Conservation (phyloP, 768 basidiomycete genomes). For the Cystoderma amianthinum region DNA sequence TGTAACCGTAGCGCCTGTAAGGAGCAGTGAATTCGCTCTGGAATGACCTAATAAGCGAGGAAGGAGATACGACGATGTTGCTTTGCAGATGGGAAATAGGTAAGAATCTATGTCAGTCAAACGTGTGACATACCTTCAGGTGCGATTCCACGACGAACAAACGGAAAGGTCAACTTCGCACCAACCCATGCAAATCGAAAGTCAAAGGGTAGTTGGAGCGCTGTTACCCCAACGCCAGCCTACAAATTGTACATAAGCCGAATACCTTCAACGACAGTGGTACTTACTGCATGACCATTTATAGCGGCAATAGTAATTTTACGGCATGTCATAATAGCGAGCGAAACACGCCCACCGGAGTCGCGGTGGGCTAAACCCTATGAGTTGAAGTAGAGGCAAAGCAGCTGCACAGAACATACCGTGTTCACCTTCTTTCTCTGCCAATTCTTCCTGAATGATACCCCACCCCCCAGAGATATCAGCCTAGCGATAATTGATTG, state of each 20-base stretch:
- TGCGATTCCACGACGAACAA: conserved; percentile 40
- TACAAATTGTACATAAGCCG: conserved; percentile 5
- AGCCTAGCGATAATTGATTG: conserved; percentile 23
- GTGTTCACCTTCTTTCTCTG: conserved; percentile 39
- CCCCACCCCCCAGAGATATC: conserved; percentile 45
- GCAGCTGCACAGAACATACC: no score
- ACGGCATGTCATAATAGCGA: conserved; percentile 44
- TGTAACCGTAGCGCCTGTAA: conserved; percentile 36
- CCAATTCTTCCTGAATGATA: conserved; percentile 27
- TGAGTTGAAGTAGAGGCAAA: no score
- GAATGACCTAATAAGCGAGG: conserved; percentile 48
- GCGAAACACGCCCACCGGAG: conserved; percentile 35
- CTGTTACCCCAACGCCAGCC: conserved; percentile 46
- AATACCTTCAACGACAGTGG: no score
- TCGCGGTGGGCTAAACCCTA: conserved; percentile 38
- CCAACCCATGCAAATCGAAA: conserved; percentile 46
- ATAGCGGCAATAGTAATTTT: conserved; percentile 49
- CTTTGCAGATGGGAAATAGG: conserved; percentile 3
- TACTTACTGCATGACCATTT: conserved; percentile 39
- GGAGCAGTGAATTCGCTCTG: conserved; percentile 34
- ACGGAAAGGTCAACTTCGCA: conserved; percentile 41
- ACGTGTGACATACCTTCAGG: conserved; percentile 33
- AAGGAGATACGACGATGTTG: conserved; percentile 30
- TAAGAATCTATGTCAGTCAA: not conserved
- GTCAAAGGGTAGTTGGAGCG: conserved; percentile 43